These are phyloP conservation scores for Cercophora scortea DNA, from an alignment of 495 filamentous ascomycete species.

Conservation along the genomic window DNA sequence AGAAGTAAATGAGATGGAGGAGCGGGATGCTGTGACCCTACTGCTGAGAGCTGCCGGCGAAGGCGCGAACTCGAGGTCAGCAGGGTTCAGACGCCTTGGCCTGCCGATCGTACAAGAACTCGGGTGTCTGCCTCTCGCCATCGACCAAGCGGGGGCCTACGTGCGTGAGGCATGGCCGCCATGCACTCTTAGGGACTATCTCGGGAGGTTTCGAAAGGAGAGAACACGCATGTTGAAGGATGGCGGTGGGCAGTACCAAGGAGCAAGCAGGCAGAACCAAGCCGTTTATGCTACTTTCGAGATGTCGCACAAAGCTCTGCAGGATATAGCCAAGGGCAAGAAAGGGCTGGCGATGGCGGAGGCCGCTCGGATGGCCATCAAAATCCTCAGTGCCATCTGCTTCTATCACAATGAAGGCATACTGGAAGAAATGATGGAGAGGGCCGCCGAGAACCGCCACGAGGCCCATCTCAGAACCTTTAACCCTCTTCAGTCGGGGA, in stretches of 20 bases:
- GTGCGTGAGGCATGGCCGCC: not conserved
- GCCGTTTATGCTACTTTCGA: constrained; percentile 14
- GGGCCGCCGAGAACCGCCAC: not conserved
- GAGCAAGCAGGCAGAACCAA: not conserved
- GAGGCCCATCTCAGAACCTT: not conserved
- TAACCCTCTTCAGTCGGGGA: not conserved
- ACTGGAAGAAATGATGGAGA: not conserved
- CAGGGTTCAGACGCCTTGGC: not conserved
- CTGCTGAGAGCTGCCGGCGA: constrained; percentile 5
- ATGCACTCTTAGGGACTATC: constrained; percentile 1
- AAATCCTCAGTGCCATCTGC: constrained; percentile 5
- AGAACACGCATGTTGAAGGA: constrained; percentile 2
- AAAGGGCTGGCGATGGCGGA: not conserved
- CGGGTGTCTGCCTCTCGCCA: constrained; percentile 13
- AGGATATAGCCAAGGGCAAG: not conserved
- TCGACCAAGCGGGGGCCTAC: constrained; percentile 12
- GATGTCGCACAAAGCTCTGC: constrained; percentile 4
- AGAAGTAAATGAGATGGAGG: constrained; percentile 4
- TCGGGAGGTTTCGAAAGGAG: not conserved
- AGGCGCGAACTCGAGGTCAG: not conserved
- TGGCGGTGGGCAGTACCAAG: not conserved
- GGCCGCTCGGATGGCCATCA: constrained; percentile 3
- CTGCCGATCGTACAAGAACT: constrained; percentile 7
- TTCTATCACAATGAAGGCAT: constrained; percentile 17
- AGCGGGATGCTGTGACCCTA: constrained; percentile 9